Conservation (phyloP, 1,284 basidiomycete species). For the Malassezia brasiliensis region DNA sequence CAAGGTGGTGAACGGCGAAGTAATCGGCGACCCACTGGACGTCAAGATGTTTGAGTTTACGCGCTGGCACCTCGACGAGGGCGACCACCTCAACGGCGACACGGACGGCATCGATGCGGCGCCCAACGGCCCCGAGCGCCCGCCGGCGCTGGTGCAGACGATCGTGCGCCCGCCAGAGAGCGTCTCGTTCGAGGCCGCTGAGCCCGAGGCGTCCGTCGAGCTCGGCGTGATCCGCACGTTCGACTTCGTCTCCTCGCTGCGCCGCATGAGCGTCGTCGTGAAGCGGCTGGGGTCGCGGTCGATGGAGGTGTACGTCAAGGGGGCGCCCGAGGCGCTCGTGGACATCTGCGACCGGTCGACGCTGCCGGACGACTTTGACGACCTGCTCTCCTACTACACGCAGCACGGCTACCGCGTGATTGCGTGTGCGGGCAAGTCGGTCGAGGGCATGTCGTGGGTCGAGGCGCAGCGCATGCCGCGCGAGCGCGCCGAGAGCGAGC, state of each 20-base stretch:
- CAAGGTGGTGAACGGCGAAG: slow-evolving; percentile 77
- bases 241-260: slow-evolving; percentile 85
- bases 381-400: slow-evolving; percentile 92
- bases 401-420: slow-evolving; percentile 95
- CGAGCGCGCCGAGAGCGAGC: slow-evolving; percentile 82
- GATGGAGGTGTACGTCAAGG: slow-evolving; percentile 98
- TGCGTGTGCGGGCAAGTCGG: slow-evolving; percentile 90
- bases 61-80: slow-evolving; percentile 90
- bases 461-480: slow-evolving; percentile 93
- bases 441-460: slow-evolving; percentile 88
- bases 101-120: slow-evolving; percentile 37
- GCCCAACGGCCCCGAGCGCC: slow-evolving; percentile 54
- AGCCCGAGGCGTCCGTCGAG: slow-evolving; percentile 55
- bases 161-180: slow-evolving; percentile 91
- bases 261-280: slow-evolving; percentile 95
- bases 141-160: slow-evolving; percentile 85
- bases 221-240: slow-evolving; percentile 86
- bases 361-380: slow-evolving; percentile 82
- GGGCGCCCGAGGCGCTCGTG: slow-evolving; percentile 92
- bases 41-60: slow-evolving; percentile 84
- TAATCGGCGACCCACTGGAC: slow-evolving; percentile 91
- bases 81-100: slow-evolving; percentile 28
- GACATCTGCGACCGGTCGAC: slow-evolving; percentile 62
- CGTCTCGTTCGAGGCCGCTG: slow-evolving; percentile 72
- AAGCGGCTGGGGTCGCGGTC: slow-evolving; percentile 83